Percentiles rank a stretch among this genome's conserved stretches.
Evolutionary conservation across 169 alveolate species (phyloP).

Genomic region (Miamiensis avidus): DNA sequence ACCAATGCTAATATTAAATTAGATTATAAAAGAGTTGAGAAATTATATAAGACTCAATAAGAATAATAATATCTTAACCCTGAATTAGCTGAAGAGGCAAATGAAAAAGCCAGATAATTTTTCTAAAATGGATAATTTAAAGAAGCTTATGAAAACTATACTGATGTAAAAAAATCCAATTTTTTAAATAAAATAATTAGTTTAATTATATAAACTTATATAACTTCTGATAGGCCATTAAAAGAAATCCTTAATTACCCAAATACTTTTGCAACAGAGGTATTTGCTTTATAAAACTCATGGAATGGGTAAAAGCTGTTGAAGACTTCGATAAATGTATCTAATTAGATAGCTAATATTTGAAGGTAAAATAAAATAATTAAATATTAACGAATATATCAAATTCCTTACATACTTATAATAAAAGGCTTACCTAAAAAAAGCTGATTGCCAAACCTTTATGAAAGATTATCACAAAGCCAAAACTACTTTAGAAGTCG

Average conservation of each 20-base stretch:
- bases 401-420: too few species aligned
- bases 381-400: too few species aligned
- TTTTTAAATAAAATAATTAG: background rate
- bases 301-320: constrained; percentile 94
- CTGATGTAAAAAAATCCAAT: constrained; percentile 52
- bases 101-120: constrained; percentile 47
- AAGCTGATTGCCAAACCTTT: constrained; percentile 93
- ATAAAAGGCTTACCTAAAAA: constrained; percentile 91
- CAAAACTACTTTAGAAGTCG: constrained; percentile 94
- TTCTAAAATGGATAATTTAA: constrained; percentile 95
- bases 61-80: constrained; percentile 95
- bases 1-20: constrained; percentile 91
- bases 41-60: constrained; percentile 90
- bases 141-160: constrained; percentile 96
- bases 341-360: constrained; percentile 94
- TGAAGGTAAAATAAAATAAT: constrained; percentile 56
- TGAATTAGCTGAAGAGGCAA: constrained; percentile 92
- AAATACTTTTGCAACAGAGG: constrained; percentile 97
- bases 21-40: constrained; percentile 92
- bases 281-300: constrained; percentile 93
- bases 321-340: constrained; percentile 94
- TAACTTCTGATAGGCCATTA: constrained; percentile 87
- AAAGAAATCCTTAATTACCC: constrained; percentile 96
- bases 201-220: constrained; percentile 76
- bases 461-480: constrained; percentile 98